A percentile compares a stretch with the other conserved stretches of the same genome.
phyloP scores from a whole-genome alignment of 2,329 filamentous ascomycete genomes.

The Trichoderma asperellum region DNA sequence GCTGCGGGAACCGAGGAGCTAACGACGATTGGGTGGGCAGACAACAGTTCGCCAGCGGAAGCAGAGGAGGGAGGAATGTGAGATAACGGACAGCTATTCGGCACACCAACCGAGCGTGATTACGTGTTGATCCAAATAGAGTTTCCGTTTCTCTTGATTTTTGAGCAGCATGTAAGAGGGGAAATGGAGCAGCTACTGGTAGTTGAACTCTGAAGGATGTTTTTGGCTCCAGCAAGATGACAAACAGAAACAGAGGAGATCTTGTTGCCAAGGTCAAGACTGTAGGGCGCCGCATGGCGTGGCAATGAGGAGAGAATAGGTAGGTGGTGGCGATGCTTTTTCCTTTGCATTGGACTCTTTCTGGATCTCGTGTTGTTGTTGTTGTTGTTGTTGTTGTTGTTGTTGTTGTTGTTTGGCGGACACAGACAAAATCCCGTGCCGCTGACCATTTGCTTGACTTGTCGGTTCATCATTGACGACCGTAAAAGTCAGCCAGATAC shows the following conservation, averaged over 20 bases:
- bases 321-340: neutral
- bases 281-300: neutral
- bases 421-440: neutral
- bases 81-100: neutral
- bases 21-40: constrained; percentile 11
- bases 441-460: neutral
- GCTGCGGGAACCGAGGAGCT: constrained; percentile 4
- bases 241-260: neutral
- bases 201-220: neutral
- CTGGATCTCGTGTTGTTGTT: neutral
- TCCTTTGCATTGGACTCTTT: neutral
- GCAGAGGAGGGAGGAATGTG: neutral
- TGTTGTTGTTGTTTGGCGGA: constrained; percentile 7
- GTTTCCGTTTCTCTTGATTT: constrained; percentile 3
- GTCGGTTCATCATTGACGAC: neutral
- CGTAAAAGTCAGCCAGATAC: neutral
- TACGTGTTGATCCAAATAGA: neutral
- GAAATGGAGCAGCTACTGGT: neutral
- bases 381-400: neutral
- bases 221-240: neutral
- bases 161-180: neutral
- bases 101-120: neutral
- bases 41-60: neutral
- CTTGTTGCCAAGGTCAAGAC: neutral
- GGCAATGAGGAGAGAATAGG: neutral